phyloP scores from a whole-genome alignment of 495 filamentous ascomycete genomes.

The Aspergillus sclerotioniger region DNA sequence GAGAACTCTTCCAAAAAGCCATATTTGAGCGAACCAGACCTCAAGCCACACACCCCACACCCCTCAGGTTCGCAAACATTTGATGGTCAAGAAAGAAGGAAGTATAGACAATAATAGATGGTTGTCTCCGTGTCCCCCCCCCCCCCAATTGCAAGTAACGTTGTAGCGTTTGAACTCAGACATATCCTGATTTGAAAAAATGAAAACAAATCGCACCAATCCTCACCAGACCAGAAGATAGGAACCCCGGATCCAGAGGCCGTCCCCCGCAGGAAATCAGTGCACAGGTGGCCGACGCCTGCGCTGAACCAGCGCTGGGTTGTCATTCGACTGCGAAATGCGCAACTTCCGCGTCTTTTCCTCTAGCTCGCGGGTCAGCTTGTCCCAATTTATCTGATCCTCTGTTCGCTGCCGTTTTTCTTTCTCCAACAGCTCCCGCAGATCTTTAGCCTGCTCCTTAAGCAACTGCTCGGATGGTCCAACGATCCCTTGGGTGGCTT shows the following conservation, averaged over 20 bases:
- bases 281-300: neutral
- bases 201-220: too few relatives aligned
- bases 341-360: constrained; percentile 15
- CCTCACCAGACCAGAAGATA: too few relatives aligned
- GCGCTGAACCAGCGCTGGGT: neutral
- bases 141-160: too few relatives aligned
- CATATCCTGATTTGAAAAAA: too few relatives aligned
- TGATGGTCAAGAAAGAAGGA: too few relatives aligned
- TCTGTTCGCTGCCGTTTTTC: constrained; percentile 13
- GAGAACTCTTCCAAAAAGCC: too few relatives aligned
- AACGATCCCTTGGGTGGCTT: neutral
- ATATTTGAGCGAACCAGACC: too few relatives aligned
- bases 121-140: too few relatives aligned
- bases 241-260: neutral
- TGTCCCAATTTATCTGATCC: constrained; percentile 12
- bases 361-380: constrained; percentile 14
- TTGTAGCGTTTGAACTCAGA: too few relatives aligned
- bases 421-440: constrained; percentile 11
- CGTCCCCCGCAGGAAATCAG: neutral
- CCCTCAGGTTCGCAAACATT: too few relatives aligned
- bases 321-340: constrained; percentile 12
- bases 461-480: constrained; percentile 1
- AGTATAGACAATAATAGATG: too few relatives aligned
- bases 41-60: too few relatives aligned
- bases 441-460: neutral